Evolutionary conservation across 306 rosid genomes (phyloP), one percentile per base, ranked within the genome.

Genomic region (Aeschynomene evenia): DNA sequence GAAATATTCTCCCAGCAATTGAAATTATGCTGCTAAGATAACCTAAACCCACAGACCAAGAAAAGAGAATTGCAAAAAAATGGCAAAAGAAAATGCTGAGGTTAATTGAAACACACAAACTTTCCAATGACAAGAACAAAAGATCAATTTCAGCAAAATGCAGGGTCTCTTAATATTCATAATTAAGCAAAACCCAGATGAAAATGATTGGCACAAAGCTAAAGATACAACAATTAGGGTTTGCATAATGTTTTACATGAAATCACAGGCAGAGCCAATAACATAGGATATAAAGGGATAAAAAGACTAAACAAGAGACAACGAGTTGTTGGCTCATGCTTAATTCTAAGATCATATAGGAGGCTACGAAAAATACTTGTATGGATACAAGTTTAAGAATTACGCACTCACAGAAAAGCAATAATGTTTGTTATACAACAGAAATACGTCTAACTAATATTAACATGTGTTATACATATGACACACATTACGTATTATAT

Each of bases 301-400:
- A 49, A n/a, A 52, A 13, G 22, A 15, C 31, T 20, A 24, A 16
- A 39, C 28, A 46, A 81, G 95, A 88, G 92, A 59, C 95, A 90
- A 88, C 92, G 84, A 88, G 87, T 26, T 68, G 90, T 83, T 86
- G 95, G 45, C 92, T 86, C 92, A 77, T 74, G 67, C 63, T 67
- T 73, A n/a, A n/a, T 74, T 56, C 21, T 33, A 42, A 36, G 72
- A 76, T 61, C 48, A 34, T 28, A 33, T 28, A 33, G 62, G 23
- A 24, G 48, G 28, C 57, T 23, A n/a, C n/a, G n/a, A n/a, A n/a
- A n/a, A n/a, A n/a, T n/a, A n/a, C n/a, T n/a, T n/a, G n/a, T n/a
- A n/a, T n/a, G n/a, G n/a, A n/a, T n/a, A n/a, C n/a, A n/a, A n/a
- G n/a, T n/a, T n/a, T n/a, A n/a, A n/a, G n/a, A n/a, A n/a, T n/a